These are phyloP conservation scores for Saccharomyces hybrid DNA, from an alignment of 1,139 yeast genomes.

Conservation along the genomic window DNA sequence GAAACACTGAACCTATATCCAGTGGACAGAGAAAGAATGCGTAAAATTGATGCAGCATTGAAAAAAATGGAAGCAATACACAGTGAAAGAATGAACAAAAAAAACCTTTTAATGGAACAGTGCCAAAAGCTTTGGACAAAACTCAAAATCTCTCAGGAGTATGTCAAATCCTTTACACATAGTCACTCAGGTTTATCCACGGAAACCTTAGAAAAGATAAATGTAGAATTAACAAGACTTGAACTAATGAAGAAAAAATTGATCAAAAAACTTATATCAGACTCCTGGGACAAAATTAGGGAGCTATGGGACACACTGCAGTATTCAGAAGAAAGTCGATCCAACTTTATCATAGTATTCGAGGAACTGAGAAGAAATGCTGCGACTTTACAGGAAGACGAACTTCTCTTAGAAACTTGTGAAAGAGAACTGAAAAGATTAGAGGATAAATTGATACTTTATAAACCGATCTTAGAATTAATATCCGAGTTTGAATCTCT, in stretches of 20 bases:
- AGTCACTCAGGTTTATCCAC: conserved; percentile 33
- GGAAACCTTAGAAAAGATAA: conserved; percentile 28
- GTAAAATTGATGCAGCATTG: conserved; percentile 8
- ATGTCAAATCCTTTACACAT: conserved; percentile 35
- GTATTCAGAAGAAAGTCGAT: conserved; percentile 43
- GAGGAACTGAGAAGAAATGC: conserved; percentile 25
- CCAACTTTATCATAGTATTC: conserved; percentile 32
- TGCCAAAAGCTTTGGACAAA: conserved; percentile 47
- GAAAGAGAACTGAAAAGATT: conserved; percentile 53
- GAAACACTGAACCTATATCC: conserved; percentile 4
- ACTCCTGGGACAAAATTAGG: conserved; percentile 51
- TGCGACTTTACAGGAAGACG: conserved; percentile 45
- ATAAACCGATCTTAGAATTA: conserved; percentile 48
- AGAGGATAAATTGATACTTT: conserved; percentile 42
- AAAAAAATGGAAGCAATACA: conserved; percentile 19
- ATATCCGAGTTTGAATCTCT: conserved; percentile 51
- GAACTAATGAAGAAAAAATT: conserved; percentile 52
- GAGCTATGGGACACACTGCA: conserved; percentile 57
- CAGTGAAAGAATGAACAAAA: conserved; percentile 19
- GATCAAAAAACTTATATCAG: conserved; percentile 60
- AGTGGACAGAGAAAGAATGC: conserved; percentile 9
- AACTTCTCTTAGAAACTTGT: conserved; percentile 43
- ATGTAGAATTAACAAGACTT: conserved; percentile 51
- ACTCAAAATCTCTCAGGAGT: conserved; percentile 38
- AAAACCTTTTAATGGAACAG: conserved; percentile 21